phyloP scores from a whole-genome alignment of 495 filamentous ascomycete genomes.

The Cladorrhinum samala region DNA sequence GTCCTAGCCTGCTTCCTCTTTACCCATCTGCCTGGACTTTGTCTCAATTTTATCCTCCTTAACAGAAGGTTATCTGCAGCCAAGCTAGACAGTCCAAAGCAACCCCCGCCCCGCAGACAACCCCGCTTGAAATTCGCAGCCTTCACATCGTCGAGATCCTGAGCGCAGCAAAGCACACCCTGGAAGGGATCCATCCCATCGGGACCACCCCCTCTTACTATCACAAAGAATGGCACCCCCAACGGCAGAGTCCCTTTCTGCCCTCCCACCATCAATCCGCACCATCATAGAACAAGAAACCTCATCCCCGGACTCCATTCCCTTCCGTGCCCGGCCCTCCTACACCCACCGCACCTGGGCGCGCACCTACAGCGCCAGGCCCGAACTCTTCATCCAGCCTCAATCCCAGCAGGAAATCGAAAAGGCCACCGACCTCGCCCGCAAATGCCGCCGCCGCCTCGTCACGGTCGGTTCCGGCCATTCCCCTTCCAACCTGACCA shows the following conservation, averaged over 20 bases:
- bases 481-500: constrained; percentile 88
- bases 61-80: no score
- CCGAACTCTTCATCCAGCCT: constrained; percentile 85
- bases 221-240: constrained; percentile 18
- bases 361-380: constrained; percentile 76
- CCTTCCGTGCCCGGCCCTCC: constrained; percentile 66
- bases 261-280: constrained; percentile 18
- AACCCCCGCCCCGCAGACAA: no score
- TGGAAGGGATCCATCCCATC: no score
- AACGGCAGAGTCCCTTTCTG: background rate
- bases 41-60: no score
- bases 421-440: constrained; percentile 75
- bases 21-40: no score
- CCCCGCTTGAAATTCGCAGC: no score
- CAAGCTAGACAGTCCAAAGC: no score
- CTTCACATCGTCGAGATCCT: no score
- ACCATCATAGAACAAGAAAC: constrained; percentile 15
- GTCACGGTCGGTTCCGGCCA: constrained; percentile 80
- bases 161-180: no score
- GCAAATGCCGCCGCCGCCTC: constrained; percentile 70
- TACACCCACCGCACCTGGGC: constrained; percentile 96
- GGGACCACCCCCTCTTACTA: no score
- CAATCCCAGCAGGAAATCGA: constrained; percentile 71
- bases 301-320: constrained; percentile 37
- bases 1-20: no score